Conservation (phyloP, 2,329 filamentous ascomycete species). For the Ophiobolus disseminans region DNA sequence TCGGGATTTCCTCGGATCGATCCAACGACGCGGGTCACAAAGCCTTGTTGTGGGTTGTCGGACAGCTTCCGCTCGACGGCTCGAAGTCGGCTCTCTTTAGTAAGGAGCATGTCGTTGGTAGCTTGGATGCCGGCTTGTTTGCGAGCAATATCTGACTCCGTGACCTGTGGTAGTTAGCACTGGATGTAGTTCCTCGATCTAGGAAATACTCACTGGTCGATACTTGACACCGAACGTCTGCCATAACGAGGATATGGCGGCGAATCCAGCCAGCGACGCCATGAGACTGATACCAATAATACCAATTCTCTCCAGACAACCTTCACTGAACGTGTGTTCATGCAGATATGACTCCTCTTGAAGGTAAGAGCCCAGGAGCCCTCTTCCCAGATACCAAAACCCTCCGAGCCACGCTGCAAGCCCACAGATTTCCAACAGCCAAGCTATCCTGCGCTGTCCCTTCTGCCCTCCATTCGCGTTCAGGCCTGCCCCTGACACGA, state of each 20-base stretch:
- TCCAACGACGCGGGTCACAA: slow-evolving; percentile 77
- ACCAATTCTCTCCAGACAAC: slow-evolving; percentile 71
- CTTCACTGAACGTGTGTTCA: slow-evolving; percentile 59
- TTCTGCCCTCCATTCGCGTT: slow-evolving; percentile 66
- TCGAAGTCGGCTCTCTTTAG: slow-evolving; percentile 76
- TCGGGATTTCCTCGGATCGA: slow-evolving; percentile 70
- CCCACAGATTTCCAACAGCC: slow-evolving; percentile 67
- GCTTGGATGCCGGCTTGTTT: slow-evolving; percentile 82
- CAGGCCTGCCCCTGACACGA: slow-evolving; percentile 65
- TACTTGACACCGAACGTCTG: slow-evolving; percentile 75
- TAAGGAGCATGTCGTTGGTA: slow-evolving; percentile 77
- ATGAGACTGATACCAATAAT: slow-evolving; percentile 86
- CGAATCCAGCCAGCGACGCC: slow-evolving; percentile 87
- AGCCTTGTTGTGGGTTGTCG: slow-evolving; percentile 59
- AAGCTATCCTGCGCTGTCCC: slow-evolving; percentile 66
- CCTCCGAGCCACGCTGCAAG: slow-evolving; percentile 73
- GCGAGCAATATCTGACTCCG: slow-evolving; percentile 75
- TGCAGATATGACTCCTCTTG: slow-evolving; percentile 54
- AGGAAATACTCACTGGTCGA: slow-evolving; percentile 58
- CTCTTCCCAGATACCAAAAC: slow-evolving; percentile 78
- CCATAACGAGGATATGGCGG: slow-evolving; percentile 87
- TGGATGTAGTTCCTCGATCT: not conserved
- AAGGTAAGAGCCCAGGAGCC: slow-evolving; percentile 63
- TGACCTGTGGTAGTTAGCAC: slow-evolving; percentile 54
- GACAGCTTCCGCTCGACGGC: slow-evolving; percentile 71